Evolutionary conservation across 257 asterid species (phyloP).

Genomic region (Rhazya stricta): DNA sequence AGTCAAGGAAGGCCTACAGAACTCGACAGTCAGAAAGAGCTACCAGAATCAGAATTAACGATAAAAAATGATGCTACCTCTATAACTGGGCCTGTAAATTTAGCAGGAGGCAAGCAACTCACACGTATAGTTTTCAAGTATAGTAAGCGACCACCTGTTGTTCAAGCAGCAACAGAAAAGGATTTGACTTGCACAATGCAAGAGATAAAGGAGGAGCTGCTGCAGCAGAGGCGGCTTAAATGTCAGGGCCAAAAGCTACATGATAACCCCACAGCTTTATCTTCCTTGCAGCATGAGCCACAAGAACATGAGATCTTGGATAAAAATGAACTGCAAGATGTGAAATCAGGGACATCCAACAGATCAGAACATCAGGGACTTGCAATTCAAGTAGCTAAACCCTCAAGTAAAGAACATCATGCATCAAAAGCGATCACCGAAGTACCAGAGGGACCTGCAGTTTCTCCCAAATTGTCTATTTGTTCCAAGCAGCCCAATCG

Average conservation of each 20-base stretch:
- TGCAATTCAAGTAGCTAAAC: too few species aligned
- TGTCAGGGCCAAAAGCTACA: background rate
- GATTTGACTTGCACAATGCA: background rate
- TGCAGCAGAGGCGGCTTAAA: background rate
- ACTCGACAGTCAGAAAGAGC: background rate
- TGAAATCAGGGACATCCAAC: constrained; percentile 1
- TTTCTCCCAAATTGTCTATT: too few species aligned
- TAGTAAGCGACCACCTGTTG: background rate
- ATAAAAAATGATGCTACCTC: background rate
- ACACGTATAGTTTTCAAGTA: background rate
- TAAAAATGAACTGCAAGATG: background rate
- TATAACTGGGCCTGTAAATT: background rate
- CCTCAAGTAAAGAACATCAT: too few species aligned
- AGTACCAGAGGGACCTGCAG: too few species aligned
- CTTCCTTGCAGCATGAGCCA: background rate
- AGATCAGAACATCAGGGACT: background rate
- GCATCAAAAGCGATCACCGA: too few species aligned
- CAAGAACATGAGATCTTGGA: background rate
- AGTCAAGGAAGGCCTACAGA: background rate
- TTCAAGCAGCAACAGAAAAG: background rate
- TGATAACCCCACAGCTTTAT: background rate
- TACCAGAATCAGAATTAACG: background rate
- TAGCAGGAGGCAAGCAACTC: background rate
- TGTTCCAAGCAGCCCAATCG: background rate
- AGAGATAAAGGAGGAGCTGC: background rate